Conservation (phyloP, 2,329 filamentous ascomycete species). For the Golovinomyces cichoracearum region DNA sequence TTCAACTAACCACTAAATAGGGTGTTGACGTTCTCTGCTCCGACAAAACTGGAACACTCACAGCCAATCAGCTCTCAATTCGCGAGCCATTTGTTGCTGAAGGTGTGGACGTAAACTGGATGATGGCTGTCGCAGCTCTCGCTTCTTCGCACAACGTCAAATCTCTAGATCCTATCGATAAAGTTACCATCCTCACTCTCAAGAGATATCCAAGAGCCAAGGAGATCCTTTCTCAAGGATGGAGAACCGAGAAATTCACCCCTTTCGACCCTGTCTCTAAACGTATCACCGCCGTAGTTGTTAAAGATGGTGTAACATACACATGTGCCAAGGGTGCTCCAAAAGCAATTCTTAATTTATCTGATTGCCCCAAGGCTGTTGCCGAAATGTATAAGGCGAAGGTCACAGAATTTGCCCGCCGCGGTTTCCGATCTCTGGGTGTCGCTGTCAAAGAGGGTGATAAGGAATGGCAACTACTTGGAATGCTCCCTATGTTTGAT, state of each 20-base stretch:
- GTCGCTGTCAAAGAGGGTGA: conserved; percentile 56
- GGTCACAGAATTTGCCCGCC: conserved; percentile 47
- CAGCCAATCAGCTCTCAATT: conserved; percentile 49
- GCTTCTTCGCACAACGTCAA: conserved; percentile 58
- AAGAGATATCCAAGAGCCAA: conserved; percentile 53
- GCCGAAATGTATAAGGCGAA: conserved; percentile 43
- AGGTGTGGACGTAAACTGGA: conserved; percentile 57
- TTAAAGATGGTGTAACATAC: conserved; percentile 43
- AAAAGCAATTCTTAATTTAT: conserved; percentile 45
- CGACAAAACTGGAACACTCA: conserved; percentile 58
- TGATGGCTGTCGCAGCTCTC: conserved; percentile 57
- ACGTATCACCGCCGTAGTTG: conserved; percentile 46
- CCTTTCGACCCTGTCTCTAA: conserved; percentile 59
- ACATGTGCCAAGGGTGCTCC: conserved; percentile 54
- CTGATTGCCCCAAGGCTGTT: conserved; percentile 38
- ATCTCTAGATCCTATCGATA: conserved; percentile 55
- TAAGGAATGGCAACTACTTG: conserved; percentile 42
- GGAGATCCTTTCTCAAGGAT: conserved; percentile 48
- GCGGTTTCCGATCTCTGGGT: conserved; percentile 59
- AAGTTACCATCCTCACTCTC: conserved; percentile 50
- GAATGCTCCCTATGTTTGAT: conserved; percentile 59
- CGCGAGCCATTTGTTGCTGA: conserved; percentile 53
- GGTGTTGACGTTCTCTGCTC: conserved; percentile 59
- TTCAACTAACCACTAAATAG: conserved; percentile 5
- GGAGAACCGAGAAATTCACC: conserved; percentile 53